A percentile compares a stretch with the other conserved stretches of the same genome.
Evolutionary conservation across 2,329 filamentous ascomycete species (phyloP).

Genomic region (Beauveria asiatica): DNA sequence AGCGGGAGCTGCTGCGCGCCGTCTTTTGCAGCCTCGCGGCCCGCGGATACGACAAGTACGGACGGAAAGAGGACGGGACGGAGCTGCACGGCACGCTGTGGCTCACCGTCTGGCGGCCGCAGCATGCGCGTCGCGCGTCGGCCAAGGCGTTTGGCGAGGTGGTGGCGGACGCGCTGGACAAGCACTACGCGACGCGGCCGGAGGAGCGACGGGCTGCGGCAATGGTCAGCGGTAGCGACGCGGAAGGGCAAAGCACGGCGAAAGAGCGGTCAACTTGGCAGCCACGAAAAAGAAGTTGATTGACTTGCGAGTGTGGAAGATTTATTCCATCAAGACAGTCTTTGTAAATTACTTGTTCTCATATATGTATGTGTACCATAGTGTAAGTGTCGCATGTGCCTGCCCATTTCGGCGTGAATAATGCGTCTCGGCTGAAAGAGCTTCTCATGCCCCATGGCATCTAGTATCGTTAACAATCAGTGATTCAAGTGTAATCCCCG

Average conservation of each 20-base stretch:
- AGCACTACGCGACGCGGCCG: neutral
- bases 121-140: conserved; percentile 13
- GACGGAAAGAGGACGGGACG: conserved; percentile 5
- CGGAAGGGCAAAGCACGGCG: neutral
- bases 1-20: conserved; percentile 19
- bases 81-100: conserved; percentile 20
- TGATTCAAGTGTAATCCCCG: no score
- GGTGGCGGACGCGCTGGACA: conserved; percentile 10
- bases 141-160: conserved; percentile 15
- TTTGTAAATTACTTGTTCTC: neutral
- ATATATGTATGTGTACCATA: neutral
- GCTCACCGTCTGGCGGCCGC: conserved; percentile 15
- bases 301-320: neutral
- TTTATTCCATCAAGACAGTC: no score
- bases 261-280: neutral
- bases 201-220: neutral
- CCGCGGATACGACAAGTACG: conserved; percentile 17
- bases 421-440: no score
- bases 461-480: no score
- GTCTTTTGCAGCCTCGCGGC: conserved; percentile 21
- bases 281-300: neutral
- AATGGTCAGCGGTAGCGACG: no score
- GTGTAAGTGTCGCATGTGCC: neutral
- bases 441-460: no score
- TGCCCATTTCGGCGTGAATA: no score